Percentiles rank a stretch among this genome's conserved stretches.
These are phyloP conservation scores for Penicillium polonicum DNA, from an alignment of 2,329 filamentous ascomycete genomes.

Conservation along the genomic window DNA sequence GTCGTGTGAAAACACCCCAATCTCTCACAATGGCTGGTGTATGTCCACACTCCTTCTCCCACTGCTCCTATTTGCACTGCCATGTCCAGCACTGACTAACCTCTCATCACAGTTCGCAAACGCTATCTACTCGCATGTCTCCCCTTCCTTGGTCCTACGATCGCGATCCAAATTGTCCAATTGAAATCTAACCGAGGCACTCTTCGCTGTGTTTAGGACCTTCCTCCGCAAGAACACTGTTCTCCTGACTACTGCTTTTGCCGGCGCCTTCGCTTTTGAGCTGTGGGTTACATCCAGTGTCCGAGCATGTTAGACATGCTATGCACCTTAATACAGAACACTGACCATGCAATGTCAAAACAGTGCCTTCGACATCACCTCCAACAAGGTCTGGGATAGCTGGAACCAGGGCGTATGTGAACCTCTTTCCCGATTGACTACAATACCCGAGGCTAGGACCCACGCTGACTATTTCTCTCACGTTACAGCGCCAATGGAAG, in stretches of 20 bases:
- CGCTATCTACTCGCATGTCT: slow-evolving; percentile 61
- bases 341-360: slow-evolving; percentile 24
- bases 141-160: slow-evolving; percentile 18
- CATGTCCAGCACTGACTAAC: slow-evolving; percentile 33
- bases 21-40: slow-evolving; percentile 56
- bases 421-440: slow-evolving; percentile 4
- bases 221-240: slow-evolving; percentile 83
- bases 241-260: slow-evolving; percentile 86
- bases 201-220: slow-evolving; percentile 55
- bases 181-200: slow-evolving; percentile 18
- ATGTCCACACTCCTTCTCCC: slow-evolving; percentile 9
- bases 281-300: slow-evolving; percentile 62
- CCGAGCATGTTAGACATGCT: slow-evolving; percentile 3
- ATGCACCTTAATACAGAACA: not conserved
- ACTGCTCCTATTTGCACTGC: slow-evolving; percentile 28
- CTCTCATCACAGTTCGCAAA: slow-evolving; percentile 47
- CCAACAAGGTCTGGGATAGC: slow-evolving; percentile 86
- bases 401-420: slow-evolving; percentile 85
- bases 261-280: slow-evolving; percentile 84
- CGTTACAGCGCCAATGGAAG: slow-evolving; percentile 92
- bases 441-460: slow-evolving; percentile 9
- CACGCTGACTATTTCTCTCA: slow-evolving; percentile 16
- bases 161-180: slow-evolving; percentile 19
- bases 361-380: slow-evolving; percentile 78
- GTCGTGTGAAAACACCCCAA: slow-evolving; percentile 22